Evolutionary conservation across 2,329 filamentous ascomycete genomes (phyloP).

Genomic region (Pestalotiopsis sp.): DNA sequence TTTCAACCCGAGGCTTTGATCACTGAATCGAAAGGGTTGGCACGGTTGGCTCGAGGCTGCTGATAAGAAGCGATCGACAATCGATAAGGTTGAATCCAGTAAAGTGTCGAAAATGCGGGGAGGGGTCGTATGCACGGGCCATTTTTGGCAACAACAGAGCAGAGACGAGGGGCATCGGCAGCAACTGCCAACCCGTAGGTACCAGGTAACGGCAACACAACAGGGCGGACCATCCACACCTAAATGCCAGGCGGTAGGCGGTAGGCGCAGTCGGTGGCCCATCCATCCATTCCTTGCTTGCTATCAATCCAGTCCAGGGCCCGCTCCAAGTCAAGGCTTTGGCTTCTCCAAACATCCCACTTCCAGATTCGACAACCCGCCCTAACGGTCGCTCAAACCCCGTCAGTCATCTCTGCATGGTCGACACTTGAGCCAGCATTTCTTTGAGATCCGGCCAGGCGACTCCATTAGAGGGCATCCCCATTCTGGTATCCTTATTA

Average conservation of each 20-base stretch:
- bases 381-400: slow-evolving; percentile 8
- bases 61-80: background rate
- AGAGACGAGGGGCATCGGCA: background rate
- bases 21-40: background rate
- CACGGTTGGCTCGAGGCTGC: background rate
- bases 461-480: slow-evolving; percentile 10
- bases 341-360: slow-evolving; percentile 14
- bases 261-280: background rate
- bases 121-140: background rate
- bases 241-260: background rate
- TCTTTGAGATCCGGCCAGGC: background rate
- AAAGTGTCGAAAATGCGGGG: background rate
- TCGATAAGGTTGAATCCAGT: background rate
- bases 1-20: background rate
- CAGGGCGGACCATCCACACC: background rate
- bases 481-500: slow-evolving; percentile 10
- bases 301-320: background rate
- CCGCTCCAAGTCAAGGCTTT: background rate
- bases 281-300: background rate
- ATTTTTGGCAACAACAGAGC: background rate
- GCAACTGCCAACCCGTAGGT: background rate
- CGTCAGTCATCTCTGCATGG: slow-evolving; percentile 6
- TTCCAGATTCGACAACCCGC: slow-evolving; percentile 13
- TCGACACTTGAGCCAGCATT: background rate
- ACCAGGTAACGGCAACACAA: background rate